Conservation (phyloP, 2,329 filamentous ascomycete species). For the Colletotrichum sp. region DNA sequence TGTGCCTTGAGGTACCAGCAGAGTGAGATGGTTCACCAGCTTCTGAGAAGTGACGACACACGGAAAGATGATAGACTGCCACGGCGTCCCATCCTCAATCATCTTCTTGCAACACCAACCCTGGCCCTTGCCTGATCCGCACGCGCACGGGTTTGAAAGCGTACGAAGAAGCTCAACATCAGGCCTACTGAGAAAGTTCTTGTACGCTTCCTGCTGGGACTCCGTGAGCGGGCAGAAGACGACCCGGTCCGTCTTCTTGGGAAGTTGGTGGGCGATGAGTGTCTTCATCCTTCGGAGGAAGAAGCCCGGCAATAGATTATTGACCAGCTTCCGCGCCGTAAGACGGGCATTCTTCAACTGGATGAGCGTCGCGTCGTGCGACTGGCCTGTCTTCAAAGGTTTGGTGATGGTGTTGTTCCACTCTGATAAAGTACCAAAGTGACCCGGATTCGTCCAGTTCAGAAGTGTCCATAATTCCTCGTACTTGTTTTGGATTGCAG, state of each 20-base stretch:
- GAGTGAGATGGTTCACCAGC: constrained; percentile 88
- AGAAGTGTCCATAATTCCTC: constrained; percentile 95
- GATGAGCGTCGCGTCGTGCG: constrained; percentile 84
- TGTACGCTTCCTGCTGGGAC: constrained; percentile 81
- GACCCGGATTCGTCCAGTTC: constrained; percentile 93
- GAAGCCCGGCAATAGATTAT: constrained; percentile 87
- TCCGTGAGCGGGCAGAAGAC: constrained; percentile 93
- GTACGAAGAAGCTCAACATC: constrained; percentile 72
- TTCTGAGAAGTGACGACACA: constrained; percentile 84
- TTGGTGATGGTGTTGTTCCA: constrained; percentile 82
- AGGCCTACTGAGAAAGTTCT: constrained; percentile 77
- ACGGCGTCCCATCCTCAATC: constrained; percentile 67
- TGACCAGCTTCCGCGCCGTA: constrained; percentile 83
- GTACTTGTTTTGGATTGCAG: constrained; percentile 97
- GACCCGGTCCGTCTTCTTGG: constrained; percentile 92
- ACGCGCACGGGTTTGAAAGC: constrained; percentile 72
- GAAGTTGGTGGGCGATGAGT: constrained; percentile 88
- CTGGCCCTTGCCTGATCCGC: constrained; percentile 69
- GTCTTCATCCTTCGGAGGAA: constrained; percentile 94
- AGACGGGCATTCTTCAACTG: constrained; percentile 82
- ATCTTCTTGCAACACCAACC: constrained; percentile 81
- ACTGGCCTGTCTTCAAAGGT: constrained; percentile 86
- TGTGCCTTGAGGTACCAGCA: constrained; percentile 70
- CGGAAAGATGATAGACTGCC: constrained; percentile 84
- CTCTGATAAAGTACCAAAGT: constrained; percentile 65